phyloP scores from a whole-genome alignment of 208 protist genomes.

The Trypanosoma boissoni region DNA sequence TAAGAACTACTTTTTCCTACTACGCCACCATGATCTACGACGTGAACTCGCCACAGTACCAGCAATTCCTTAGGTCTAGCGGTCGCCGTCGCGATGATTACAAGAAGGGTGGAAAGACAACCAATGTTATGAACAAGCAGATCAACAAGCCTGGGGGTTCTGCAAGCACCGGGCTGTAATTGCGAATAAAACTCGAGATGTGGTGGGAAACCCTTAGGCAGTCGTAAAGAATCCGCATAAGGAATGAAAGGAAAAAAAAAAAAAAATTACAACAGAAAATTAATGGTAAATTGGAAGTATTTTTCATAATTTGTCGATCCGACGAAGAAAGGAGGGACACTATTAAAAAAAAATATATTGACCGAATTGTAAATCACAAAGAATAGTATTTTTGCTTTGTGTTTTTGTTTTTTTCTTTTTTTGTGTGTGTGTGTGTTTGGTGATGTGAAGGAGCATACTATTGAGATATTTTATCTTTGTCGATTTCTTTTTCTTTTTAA shows the following conservation, averaged over 20 bases:
- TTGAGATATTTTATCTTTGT: conserved; percentile 5
- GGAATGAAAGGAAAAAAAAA: conserved; percentile 10
- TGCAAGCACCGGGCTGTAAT: conserved; percentile 86
- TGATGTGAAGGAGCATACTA: too few species aligned
- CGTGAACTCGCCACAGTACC: conserved; percentile 86
- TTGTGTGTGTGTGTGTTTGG: background rate
- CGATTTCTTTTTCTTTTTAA: background rate
- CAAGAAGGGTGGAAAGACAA: conserved; percentile 52
- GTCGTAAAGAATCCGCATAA: too few species aligned
- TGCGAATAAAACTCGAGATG: background rate
- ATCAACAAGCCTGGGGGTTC: conserved; percentile 80
- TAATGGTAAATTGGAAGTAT: too few species aligned
- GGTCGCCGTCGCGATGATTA: conserved; percentile 90
- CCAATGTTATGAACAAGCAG: conserved; percentile 64
- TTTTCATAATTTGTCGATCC: too few species aligned
- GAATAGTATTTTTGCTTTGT: too few species aligned
- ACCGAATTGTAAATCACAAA: conserved; percentile 1
- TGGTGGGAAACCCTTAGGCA: too few species aligned
- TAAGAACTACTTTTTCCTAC: background rate
- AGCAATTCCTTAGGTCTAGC: conserved; percentile 93
- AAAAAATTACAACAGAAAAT: conserved; percentile 1
- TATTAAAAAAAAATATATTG: too few species aligned
- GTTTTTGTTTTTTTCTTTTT: conserved; percentile 10
- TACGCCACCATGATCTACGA: conserved; percentile 88
- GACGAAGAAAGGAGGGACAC: background rate